Percentiles rank a stretch among this genome's conserved stretches.
These are phyloP conservation scores for Penicillium psychrosexuale DNA, from an alignment of 2,329 filamentous ascomycete genomes.

Conservation along the genomic window DNA sequence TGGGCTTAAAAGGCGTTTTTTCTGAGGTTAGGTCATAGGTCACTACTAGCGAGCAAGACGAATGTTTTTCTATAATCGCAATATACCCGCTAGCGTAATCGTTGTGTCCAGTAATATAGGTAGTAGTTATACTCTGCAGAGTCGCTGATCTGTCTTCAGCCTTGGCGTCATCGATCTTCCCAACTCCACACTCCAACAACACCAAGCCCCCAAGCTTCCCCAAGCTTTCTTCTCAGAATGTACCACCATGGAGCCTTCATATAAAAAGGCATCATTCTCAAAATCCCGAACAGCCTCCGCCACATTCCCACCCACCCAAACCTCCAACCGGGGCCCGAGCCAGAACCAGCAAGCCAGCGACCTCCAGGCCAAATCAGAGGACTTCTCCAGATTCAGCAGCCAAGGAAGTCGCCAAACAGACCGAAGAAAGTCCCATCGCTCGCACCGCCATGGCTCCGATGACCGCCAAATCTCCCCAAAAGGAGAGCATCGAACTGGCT, in stretches of 20 bases:
- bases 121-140: background rate
- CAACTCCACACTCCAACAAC: constrained; percentile 4
- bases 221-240: constrained; percentile 1
- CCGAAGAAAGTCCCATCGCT: background rate
- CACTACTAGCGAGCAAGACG: constrained; percentile 9
- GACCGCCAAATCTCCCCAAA: constrained; percentile 2
- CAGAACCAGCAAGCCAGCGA: background rate
- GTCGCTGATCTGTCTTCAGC: background rate
- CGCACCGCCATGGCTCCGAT: background rate
- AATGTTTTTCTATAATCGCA: constrained; percentile 6
- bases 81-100: background rate
- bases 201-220: background rate
- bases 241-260: constrained; percentile 16
- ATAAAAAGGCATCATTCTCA: constrained; percentile 15
- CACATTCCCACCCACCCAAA: constrained; percentile 15
- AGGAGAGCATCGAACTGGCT: background rate
- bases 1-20: constrained; percentile 14
- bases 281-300: constrained; percentile 18
- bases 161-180: constrained; percentile 8
- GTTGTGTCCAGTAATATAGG: too few relatives aligned
- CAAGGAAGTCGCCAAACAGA: background rate
- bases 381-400: background rate
- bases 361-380: background rate
- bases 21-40: constrained; percentile 14
- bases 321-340: background rate